phyloP scores from a whole-genome alignment of 2,329 filamentous ascomycete species.

The Pseudocercospora macadamiae region DNA sequence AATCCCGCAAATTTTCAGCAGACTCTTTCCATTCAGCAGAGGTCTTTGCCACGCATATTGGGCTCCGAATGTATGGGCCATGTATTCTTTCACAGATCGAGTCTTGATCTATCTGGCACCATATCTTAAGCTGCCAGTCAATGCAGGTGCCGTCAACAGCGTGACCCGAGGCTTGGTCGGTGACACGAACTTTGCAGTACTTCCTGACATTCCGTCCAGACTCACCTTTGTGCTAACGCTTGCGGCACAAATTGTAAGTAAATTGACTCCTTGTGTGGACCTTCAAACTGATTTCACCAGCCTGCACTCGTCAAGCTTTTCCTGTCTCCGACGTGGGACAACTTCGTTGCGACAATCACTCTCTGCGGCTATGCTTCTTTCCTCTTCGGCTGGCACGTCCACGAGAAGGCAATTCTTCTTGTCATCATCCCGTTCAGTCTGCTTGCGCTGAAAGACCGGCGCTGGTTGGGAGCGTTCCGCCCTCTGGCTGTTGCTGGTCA shows the following conservation, averaged over 20 bases:
- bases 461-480: conserved; percentile 88
- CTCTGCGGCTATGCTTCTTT: conserved; percentile 96
- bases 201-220: conserved; percentile 81
- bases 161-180: conserved; percentile 92
- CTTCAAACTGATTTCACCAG: conserved; percentile 36
- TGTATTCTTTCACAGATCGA: conserved; percentile 91
- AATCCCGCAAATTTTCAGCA: conserved; percentile 77
- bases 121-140: conserved; percentile 72
- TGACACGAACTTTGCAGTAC: conserved; percentile 89
- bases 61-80: conserved; percentile 95
- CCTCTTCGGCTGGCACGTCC: conserved; percentile 97
- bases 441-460: conserved; percentile 83
- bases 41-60: conserved; percentile 97
- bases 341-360: conserved; percentile 85
- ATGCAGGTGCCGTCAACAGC: conserved; percentile 76
- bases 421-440: conserved; percentile 95
- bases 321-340: conserved; percentile 77
- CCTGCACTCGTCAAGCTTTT: conserved; percentile 82
- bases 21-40: conserved; percentile 90
- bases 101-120: conserved; percentile 82
- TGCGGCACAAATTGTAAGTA: conserved; percentile 70
- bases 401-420: conserved; percentile 93
- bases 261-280: too few species aligned
- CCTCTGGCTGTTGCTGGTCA: conserved; percentile 91
- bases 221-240: conserved; percentile 83